Evolutionary conservation across 1,284 basidiomycete species (phyloP), one percentile per base, ranked within the genome.

Genomic region (Fomitiporia mediterranea): DNA sequence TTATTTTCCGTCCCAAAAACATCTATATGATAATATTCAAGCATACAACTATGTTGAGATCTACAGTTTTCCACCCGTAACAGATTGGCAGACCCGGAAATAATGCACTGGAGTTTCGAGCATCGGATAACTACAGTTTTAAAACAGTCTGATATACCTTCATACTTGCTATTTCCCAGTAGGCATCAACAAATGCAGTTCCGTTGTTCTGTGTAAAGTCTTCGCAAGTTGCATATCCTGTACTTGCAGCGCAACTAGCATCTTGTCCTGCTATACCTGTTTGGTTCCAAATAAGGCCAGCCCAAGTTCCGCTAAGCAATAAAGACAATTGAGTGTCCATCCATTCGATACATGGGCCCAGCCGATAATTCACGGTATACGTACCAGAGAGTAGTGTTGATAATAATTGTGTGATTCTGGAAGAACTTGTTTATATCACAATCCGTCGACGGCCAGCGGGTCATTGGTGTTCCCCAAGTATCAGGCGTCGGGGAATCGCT

Each of bases 301-400:
- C 92, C 94, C 91, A 95, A 63, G 93, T 88, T 60, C 92, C 92
- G 64, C 91, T 91, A 64, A n/a, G n/a, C n/a, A n/a, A 44, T 21
- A n/a, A 56, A 32, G 17, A 15, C 17, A 44, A 44, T n/a, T n/a
- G n/a, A n/a, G n/a, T n/a, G n/a, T n/a, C n/a, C 6, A 11, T 53
- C 17, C 28, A n/a, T 34, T n/a, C n/a, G n/a, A n/a, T n/a, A n/a
- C n/a, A n/a, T n/a, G n/a, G n/a, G n/a, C n/a, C n/a, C n/a, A n/a
- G n/a, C n/a, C n/a, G n/a, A n/a, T n/a, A n/a, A n/a, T n/a, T n/a
- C n/a, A n/a, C n/a, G n/a, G n/a, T n/a, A n/a, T n/a, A 71, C 81
- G 51, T 65, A 84, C 83, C 89, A 91, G 53, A 93, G 74, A 4
- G 89, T 90, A 23, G 88, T 92, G 66, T 91, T 85, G 64, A 92